These are phyloP conservation scores for Lunasporangiospora selenospora DNA, from an alignment of 192 early-diverging fungal genomes.

Conservation along the genomic window DNA sequence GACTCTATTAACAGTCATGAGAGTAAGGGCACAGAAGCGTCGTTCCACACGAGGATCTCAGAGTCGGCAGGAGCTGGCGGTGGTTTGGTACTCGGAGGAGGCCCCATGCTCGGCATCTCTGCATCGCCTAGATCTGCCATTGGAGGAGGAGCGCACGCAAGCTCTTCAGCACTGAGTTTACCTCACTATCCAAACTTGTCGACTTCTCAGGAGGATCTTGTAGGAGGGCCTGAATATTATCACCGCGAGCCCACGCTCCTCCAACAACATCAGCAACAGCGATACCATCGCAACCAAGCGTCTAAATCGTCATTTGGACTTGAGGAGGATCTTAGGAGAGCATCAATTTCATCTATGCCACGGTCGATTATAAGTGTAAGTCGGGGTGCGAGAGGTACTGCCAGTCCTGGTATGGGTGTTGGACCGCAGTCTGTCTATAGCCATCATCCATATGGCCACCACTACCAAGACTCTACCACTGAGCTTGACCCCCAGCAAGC, in stretches of 20 bases:
- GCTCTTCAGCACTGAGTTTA: background rate
- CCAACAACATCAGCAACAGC: slow-evolving; percentile 24
- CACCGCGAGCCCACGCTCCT: slow-evolving; percentile 19
- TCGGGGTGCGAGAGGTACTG: slow-evolving; percentile 1
- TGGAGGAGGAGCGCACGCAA: no score
- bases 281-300: slow-evolving; percentile 12
- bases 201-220: slow-evolving; percentile 28
- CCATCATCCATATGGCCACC: background rate
- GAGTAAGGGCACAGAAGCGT: slow-evolving; percentile 48
- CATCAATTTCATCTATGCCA: slow-evolving; percentile 28
- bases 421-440: slow-evolving; percentile 1
- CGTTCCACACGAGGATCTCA: slow-evolving; percentile 47
- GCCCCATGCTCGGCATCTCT: no score
- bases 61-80: slow-evolving; percentile 17
- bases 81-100: no score
- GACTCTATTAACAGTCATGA: slow-evolving; percentile 60
- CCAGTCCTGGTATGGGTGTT: background rate
- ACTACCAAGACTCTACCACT: background rate
- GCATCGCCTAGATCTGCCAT: slow-evolving; percentile 3
- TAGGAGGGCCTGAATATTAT: slow-evolving; percentile 26
- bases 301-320: slow-evolving; percentile 19
- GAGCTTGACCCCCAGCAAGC: slow-evolving; percentile 3
- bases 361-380: slow-evolving; percentile 5
- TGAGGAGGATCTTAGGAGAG: slow-evolving; percentile 31
- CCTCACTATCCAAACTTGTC: no score